A percentile compares a stretch with the other conserved stretches of the same genome.
Evolutionary conservation across 495 filamentous ascomycete species (phyloP).

Genomic region (Penicillium desertorum): DNA sequence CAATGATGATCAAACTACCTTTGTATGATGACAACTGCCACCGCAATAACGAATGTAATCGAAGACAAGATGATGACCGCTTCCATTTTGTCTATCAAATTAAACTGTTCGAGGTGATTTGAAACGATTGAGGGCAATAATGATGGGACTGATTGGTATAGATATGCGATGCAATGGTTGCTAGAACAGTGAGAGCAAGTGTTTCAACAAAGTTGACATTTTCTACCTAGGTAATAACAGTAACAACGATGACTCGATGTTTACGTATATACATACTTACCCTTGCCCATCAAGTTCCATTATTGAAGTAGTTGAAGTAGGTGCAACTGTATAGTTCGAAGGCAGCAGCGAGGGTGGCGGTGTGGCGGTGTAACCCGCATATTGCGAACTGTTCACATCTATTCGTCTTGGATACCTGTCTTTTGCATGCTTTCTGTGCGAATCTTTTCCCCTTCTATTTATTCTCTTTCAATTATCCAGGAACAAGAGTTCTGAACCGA

Average conservation of each 20-base stretch:
- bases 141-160: conserved; percentile 5
- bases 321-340: conserved; percentile 5
- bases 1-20: conserved; percentile 13
- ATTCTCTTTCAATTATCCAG: neutral
- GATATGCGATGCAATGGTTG: conserved; percentile 5
- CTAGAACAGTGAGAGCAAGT: neutral
- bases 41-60: conserved; percentile 18
- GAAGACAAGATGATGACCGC: conserved; percentile 20
- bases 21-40: conserved; percentile 14
- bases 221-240: neutral
- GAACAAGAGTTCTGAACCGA: neutral
- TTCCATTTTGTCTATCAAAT: conserved; percentile 9
- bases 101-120: neutral
- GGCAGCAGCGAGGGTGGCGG: conserved; percentile 3
- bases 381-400: conserved; percentile 8
- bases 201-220: neutral
- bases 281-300: no score
- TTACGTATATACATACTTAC: neutral
- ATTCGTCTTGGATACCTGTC: neutral
- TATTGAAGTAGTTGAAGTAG: conserved; percentile 4
- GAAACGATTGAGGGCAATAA: neutral
- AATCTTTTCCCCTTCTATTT: neutral
- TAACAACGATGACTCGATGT: neutral
- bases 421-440: conserved; percentile 4
- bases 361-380: conserved; percentile 7